Evolutionary conservation across 495 filamentous ascomycete genomes (phyloP), one percentile per base, ranked within the genome.

Genomic region (Neurospora intermedia): DNA sequence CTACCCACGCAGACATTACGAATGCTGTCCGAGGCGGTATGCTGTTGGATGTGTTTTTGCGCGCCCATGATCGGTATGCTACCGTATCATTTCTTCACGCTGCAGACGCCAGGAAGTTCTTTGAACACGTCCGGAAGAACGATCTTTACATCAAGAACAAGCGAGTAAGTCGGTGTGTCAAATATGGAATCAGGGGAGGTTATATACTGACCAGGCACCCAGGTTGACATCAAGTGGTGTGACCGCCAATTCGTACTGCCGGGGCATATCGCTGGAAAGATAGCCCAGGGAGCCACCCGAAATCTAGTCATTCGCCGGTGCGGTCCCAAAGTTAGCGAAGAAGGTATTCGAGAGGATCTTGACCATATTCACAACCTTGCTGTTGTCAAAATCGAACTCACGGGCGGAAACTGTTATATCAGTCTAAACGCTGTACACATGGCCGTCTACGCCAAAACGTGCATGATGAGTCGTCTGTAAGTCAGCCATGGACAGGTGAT

Each of bases 341-440:
- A 84, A 4, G 77, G 83, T 6, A 88, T 97, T 62, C 88, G 91
- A 3, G 87, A 91, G 6, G 91, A 97, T 76, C 81, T 95, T 54
- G 91, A 95, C 18, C 93, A 96, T 77, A 94, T 96, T 75, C 88
- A 94, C 79, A 92, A 93, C 76, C 83, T 95, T 11, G 84, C 91
- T 40, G 85, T 97, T 16, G 86, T 94, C 78, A 87, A 87, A 72
- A 83, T 95, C 27, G 82, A 83, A 43, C 90, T 91, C 79, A 78
- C 83, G 23, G 85, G 84, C 35, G 76, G 80, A 43, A 88, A 88
- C 78, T 90, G 86, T 46, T 86, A 88, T 80, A 86, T 96, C 70
- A 89, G 88, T 69, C 90, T 90, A 10, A 96, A 95, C 79, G 94
- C 92, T 2, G 87, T 97, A 7, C 88, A 92, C 80, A 91, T 91